These are phyloP conservation scores for Suillus weaverae DNA, from an alignment of 768 basidiomycete genomes.

Conservation along the genomic window DNA sequence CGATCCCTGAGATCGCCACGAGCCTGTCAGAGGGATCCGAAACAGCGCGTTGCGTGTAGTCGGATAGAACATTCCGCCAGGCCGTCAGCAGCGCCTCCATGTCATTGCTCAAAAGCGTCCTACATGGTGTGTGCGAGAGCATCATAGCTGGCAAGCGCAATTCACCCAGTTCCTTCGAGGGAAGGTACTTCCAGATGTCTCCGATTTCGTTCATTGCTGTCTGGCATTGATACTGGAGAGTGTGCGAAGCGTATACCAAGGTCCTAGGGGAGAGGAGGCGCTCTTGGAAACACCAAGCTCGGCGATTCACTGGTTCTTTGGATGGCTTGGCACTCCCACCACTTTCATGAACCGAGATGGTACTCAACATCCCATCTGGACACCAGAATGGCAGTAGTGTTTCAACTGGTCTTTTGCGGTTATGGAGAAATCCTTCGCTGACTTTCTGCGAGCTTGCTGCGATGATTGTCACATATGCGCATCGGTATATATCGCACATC, in stretches of 20 bases:
- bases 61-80: background rate
- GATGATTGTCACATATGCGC: conserved; percentile 9
- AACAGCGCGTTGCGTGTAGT: conserved; percentile 4
- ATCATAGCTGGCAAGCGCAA: conserved; percentile 2
- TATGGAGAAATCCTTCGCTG: conserved; percentile 5
- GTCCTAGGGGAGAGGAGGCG: conserved; percentile 5
- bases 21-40: conserved; percentile 10
- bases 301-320: conserved; percentile 4
- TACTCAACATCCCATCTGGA: conserved; percentile 8
- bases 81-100: background rate
- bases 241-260: conserved; percentile 5
- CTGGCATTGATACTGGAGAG: conserved; percentile 11
- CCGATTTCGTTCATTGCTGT: conserved; percentile 4
- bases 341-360: background rate
- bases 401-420: background rate
- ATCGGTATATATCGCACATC: conserved; percentile 20
- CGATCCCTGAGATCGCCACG: conserved; percentile 7
- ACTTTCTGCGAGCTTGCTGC: conserved; percentile 9
- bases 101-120: background rate
- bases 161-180: background rate
- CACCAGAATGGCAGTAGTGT: conserved; percentile 8
- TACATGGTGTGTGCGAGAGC: background rate
- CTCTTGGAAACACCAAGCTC: conserved; percentile 14
- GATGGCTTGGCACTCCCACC: background rate
- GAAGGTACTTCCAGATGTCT: background rate